Percentiles rank a stretch among this genome's conserved stretches.
phyloP scores from a whole-genome alignment of 208 protist genomes.

The Leishmania braziliensis region DNA sequence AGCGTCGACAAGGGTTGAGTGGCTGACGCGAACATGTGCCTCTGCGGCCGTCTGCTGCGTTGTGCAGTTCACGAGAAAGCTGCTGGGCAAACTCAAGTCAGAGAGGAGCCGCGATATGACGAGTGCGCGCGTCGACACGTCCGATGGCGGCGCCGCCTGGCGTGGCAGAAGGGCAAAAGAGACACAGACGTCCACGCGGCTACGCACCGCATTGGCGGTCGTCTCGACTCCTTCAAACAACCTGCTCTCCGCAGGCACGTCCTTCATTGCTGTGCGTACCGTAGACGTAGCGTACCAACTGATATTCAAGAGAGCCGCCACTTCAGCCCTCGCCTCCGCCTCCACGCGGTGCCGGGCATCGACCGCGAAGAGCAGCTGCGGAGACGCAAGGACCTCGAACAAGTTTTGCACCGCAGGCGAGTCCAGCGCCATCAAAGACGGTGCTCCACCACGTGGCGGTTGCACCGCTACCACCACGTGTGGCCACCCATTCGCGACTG shows the following conservation, averaged over 20 bases:
- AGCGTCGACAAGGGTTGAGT: constrained; percentile 18
- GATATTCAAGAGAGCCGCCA: constrained; percentile 27
- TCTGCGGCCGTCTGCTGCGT: constrained; percentile 35
- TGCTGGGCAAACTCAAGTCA: constrained; percentile 25
- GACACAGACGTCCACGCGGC: constrained; percentile 12
- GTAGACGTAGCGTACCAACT: constrained; percentile 11
- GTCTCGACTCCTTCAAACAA: not conserved
- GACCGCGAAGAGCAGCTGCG: constrained; percentile 16
- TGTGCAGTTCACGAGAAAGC: constrained; percentile 38
- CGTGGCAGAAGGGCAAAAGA: constrained; percentile 24
- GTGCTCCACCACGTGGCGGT: constrained; percentile 20
- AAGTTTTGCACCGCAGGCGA: constrained; percentile 25
- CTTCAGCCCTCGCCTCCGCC: constrained; percentile 13
- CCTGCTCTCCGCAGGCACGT: constrained; percentile 1
- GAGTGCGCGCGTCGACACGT: not conserved
- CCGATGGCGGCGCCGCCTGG: not conserved
- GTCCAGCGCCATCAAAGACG: constrained; percentile 18
- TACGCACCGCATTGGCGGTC: not conserved
- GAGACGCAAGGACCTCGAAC: constrained; percentile 25
- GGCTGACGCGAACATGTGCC: constrained; percentile 24
- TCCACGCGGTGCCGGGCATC: constrained; percentile 13
- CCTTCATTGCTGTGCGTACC: constrained; percentile 4
- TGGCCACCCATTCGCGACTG: not conserved
- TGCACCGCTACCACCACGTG: constrained; percentile 21
- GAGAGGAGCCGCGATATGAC: constrained; percentile 21